Evolutionary conservation across 1,284 basidiomycete genomes (phyloP).

Genomic region (Tylopilus sp.): DNA sequence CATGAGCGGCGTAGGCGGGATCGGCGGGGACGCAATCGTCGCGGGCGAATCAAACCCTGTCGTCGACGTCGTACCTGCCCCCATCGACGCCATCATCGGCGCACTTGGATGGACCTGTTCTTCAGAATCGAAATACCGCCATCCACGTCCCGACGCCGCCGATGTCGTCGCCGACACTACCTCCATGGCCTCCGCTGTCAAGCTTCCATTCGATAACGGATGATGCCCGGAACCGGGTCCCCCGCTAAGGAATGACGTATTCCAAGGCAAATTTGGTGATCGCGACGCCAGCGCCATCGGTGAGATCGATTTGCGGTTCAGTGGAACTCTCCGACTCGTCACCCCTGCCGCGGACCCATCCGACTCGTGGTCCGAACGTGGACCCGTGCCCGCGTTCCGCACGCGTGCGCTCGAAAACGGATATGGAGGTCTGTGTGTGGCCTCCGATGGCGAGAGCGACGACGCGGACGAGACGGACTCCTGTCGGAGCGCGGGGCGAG

Average conservation of each 20-base stretch:
- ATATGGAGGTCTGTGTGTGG: constrained; percentile 25
- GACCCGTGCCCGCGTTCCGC: constrained; percentile 21
- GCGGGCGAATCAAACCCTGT: constrained; percentile 39
- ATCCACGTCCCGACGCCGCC: constrained; percentile 26
- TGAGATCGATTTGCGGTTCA: constrained; percentile 65
- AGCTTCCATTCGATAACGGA: constrained; percentile 13
- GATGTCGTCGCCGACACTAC: neutral
- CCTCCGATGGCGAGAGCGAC: constrained; percentile 54
- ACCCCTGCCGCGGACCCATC: constrained; percentile 34
- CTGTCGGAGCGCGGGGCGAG: constrained; percentile 39
- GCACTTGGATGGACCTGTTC: neutral
- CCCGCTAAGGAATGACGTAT: constrained; percentile 5
- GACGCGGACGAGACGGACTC: constrained; percentile 62
- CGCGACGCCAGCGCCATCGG: constrained; percentile 64
- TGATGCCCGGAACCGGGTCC: constrained; percentile 4
- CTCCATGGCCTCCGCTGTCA: constrained; percentile 16
- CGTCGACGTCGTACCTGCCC: neutral
- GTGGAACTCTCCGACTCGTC: constrained; percentile 52
- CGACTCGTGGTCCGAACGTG: constrained; percentile 51
- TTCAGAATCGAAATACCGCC: constrained; percentile 28
- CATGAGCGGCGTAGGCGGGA: constrained; percentile 39
- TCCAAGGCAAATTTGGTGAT: constrained; percentile 24
- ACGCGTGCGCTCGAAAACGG: constrained; percentile 4
- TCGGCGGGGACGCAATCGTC: constrained; percentile 41
- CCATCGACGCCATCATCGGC: neutral